Conservation (phyloP, 2,329 filamentous ascomycete genomes). For the Claviceps sp. region DNA sequence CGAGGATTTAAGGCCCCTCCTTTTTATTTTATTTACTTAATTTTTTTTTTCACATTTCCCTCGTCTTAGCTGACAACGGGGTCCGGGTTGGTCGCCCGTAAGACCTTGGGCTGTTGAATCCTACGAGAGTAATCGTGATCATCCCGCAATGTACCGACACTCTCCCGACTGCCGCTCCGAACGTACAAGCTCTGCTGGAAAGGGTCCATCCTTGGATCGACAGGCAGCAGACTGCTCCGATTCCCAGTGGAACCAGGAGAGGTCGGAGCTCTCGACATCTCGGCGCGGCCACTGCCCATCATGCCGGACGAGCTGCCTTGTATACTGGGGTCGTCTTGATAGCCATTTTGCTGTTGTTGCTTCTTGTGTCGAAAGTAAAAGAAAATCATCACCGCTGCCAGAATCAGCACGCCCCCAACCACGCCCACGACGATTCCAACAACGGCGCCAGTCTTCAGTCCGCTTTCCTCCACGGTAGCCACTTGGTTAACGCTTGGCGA, state of each 20-base stretch:
- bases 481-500: conserved; percentile 8
- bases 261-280: conserved; percentile 24
- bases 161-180: conserved; percentile 47
- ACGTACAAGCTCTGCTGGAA: conserved; percentile 44
- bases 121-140: conserved; percentile 52
- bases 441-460: conserved; percentile 32
- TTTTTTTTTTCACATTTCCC: background rate
- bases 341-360: conserved; percentile 27
- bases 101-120: conserved; percentile 41
- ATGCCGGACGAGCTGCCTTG: conserved; percentile 39
- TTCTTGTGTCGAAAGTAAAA: conserved; percentile 33
- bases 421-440: conserved; percentile 41
- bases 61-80: conserved; percentile 17
- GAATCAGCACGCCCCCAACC: conserved; percentile 27
- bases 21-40: background rate
- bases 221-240: conserved; percentile 39
- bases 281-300: conserved; percentile 28
- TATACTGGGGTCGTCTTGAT: conserved; percentile 31
- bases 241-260: conserved; percentile 28
- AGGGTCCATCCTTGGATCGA: conserved; percentile 51
- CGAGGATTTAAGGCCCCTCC: too few relatives aligned
- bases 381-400: conserved; percentile 25
- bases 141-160: conserved; percentile 49
- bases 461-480: conserved; percentile 10
- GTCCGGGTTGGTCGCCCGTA: conserved; percentile 52